Evolutionary conservation across 768 basidiomycete species (phyloP).

Genomic region (Candolleomyces aberdarensis): DNA sequence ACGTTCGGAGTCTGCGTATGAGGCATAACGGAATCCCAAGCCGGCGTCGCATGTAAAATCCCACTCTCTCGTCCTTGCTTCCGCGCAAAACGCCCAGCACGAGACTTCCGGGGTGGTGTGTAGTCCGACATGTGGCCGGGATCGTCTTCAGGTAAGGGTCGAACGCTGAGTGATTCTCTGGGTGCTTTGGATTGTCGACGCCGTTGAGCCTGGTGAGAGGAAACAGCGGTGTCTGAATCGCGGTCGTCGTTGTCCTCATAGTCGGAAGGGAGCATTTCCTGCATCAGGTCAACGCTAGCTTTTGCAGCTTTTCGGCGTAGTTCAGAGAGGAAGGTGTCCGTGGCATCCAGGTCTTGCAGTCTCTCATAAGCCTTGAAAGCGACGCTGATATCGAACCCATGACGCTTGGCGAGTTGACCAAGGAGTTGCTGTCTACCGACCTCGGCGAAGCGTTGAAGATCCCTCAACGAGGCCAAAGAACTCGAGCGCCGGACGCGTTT

Average conservation of each 20-base stretch:
- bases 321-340: conserved; percentile 1
- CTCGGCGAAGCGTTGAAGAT: neutral
- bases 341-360: neutral
- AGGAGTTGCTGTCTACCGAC: neutral
- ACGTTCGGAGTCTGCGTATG: too few relatives aligned
- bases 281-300: neutral
- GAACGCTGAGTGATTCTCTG: conserved; percentile 11
- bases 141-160: conserved; percentile 10
- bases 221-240: neutral
- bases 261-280: too few relatives aligned
- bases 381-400: conserved; percentile 11
- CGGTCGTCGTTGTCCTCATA: neutral
- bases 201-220: neutral
- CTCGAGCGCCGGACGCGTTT: neutral
- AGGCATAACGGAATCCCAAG: neutral
- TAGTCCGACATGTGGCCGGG: conserved; percentile 14
- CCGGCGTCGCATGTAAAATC: neutral
- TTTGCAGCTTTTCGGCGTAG: neutral
- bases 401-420: neutral
- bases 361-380: conserved; percentile 8
- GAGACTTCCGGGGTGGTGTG: conserved; percentile 15
- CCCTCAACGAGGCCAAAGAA: neutral
- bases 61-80: neutral
- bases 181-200: neutral
- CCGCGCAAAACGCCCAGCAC: conserved; percentile 12